These are phyloP conservation scores for Mortierella polycephala DNA, from an alignment of 371 early-diverging fungal species.

Conservation along the genomic window DNA sequence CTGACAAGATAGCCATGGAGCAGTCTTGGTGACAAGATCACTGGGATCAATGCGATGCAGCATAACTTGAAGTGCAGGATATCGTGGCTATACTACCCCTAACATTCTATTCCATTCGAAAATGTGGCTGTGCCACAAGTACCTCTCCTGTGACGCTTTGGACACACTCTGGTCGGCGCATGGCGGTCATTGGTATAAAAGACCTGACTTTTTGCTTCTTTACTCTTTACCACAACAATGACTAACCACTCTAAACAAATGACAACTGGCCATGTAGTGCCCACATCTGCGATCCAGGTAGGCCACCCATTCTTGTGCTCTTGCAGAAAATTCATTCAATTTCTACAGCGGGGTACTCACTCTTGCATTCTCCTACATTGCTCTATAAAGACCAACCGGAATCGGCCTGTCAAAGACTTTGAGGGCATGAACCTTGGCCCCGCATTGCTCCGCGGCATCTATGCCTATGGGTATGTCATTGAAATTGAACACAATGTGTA, in stretches of 20 bases:
- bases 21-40: constrained; percentile 44
- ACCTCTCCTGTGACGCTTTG: no score
- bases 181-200: no score
- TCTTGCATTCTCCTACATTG: background rate
- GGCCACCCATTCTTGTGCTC: background rate
- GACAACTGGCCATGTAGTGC: background rate
- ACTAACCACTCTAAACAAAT: background rate
- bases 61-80: no score
- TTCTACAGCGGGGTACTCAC: background rate
- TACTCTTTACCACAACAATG: background rate
- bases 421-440: constrained; percentile 18
- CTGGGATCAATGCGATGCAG: no score
- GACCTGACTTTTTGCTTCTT: background rate
- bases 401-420: constrained; percentile 37
- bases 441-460: constrained; percentile 36
- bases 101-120: no score
- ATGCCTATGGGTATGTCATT: constrained; percentile 25
- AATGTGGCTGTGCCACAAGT: no score
- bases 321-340: background rate
- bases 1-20: constrained; percentile 88
- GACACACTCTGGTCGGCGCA: no score
- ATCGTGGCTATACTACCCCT: no score
- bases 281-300: constrained; percentile 73
- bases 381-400: constrained; percentile 68
- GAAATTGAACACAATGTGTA: background rate